Evolutionary conservation across 495 filamentous ascomycete species (phyloP).

Genomic region (Apodospora peruviana): DNA sequence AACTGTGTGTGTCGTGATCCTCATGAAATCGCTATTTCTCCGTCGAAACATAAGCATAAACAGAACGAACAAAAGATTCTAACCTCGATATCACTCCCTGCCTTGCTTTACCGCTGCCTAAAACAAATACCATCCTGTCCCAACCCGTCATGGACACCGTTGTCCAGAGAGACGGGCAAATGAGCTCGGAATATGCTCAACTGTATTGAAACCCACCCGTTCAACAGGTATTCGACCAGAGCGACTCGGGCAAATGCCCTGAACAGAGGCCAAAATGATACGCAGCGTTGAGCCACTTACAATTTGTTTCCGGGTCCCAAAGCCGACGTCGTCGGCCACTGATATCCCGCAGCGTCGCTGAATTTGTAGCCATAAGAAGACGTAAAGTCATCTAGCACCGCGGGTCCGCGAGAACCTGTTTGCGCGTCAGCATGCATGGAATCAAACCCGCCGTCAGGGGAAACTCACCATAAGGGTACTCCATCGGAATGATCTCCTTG

Average conservation of each 20-base stretch:
- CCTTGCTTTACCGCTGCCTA: background rate
- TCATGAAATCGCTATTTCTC: background rate
- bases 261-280: constrained; percentile 5
- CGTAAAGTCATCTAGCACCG: constrained; percentile 97
- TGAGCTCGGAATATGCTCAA: constrained; percentile 12
- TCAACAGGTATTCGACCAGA: constrained; percentile 17
- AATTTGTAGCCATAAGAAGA: constrained; percentile 98
- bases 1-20: background rate
- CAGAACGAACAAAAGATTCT: background rate
- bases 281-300: constrained; percentile 38
- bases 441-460: too few relatives aligned
- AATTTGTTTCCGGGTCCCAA: constrained; percentile 59
- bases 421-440: too few relatives aligned
- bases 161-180: constrained; percentile 2
- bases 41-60: background rate
- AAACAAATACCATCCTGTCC: background rate
- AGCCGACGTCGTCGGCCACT: constrained; percentile 73
- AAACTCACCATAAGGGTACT: constrained; percentile 93
- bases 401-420: constrained; percentile 91
- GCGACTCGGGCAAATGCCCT: background rate
- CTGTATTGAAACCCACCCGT: constrained; percentile 8
- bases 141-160: background rate
- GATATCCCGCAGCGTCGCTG: constrained; percentile 92
- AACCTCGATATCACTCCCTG: background rate
- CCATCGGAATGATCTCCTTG: constrained; percentile 99